Percentiles rank a stretch among this genome's conserved stretches.
Conservation (phyloP, 192 early-diverging fungal species). For the Podila horticola region DNA sequence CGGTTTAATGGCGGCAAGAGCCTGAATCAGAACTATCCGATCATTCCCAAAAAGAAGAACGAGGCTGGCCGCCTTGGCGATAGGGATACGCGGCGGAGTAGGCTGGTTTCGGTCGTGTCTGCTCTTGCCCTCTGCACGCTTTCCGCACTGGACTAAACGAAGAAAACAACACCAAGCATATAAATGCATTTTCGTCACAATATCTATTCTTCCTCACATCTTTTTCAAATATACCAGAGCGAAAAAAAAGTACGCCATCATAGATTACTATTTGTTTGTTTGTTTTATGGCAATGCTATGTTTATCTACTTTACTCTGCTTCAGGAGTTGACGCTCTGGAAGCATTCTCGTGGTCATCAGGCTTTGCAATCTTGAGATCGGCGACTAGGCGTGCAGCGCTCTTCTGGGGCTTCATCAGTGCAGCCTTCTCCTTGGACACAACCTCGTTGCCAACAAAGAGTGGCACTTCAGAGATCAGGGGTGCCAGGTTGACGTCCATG, state of each 20-base stretch:
- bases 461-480: slow-evolving; percentile 31
- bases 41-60: background rate
- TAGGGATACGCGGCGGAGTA: background rate
- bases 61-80: background rate
- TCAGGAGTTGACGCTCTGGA: slow-evolving; percentile 39
- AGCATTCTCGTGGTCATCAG: slow-evolving; percentile 30
- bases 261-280: background rate
- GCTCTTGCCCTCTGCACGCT: background rate
- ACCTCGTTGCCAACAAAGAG: slow-evolving; percentile 41
- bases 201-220: no score
- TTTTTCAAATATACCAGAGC: background rate
- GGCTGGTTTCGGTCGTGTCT: background rate
- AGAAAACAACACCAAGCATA: no score
- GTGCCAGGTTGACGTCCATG: slow-evolving; percentile 24
- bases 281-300: background rate
- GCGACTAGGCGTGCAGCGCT: slow-evolving; percentile 6
- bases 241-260: background rate
- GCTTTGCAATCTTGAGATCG: slow-evolving; percentile 12
- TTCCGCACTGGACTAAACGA: no score
- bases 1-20: slow-evolving; percentile 12
- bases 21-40: slow-evolving; percentile 3
- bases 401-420: slow-evolving; percentile 7
- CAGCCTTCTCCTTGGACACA: slow-evolving; percentile 3
- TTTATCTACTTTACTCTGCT: slow-evolving; percentile 4
- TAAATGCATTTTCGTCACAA: no score